Percentiles rank a stretch among this genome's conserved stretches.
Evolutionary conservation across 176 grass and related monocot genomes (phyloP).

Genomic region (Carex parvula): DNA sequence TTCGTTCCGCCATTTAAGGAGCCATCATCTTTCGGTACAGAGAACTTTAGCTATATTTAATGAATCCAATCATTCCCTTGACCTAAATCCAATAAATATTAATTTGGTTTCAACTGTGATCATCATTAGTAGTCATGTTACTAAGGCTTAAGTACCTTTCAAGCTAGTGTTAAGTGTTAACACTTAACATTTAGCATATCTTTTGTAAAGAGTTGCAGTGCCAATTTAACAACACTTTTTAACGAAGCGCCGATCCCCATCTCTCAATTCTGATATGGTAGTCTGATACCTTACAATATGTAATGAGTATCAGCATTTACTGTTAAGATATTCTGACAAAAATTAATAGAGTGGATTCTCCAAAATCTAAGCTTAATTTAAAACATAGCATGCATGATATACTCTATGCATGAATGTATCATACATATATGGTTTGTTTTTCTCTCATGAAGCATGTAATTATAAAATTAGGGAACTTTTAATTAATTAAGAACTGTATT

Average conservation of each 20-base stretch:
- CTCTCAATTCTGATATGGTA: background rate
- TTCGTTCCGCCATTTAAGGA: slow-evolving; percentile 20
- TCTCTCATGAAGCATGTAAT: background rate
- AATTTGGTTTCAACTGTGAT: background rate
- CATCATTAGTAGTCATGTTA: slow-evolving; percentile 17
- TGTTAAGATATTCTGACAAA: background rate
- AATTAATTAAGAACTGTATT: background rate
- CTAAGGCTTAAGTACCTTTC: background rate
- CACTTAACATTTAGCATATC: background rate
- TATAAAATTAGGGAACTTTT: background rate
- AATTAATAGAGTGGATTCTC: background rate
- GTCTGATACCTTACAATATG: background rate
- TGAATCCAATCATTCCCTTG: slow-evolving; percentile 21
- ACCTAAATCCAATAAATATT: slow-evolving; percentile 10
- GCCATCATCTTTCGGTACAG: slow-evolving; percentile 20
- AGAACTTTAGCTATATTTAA: background rate
- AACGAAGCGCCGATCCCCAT: no score
- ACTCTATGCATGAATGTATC: background rate
- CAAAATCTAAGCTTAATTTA: background rate
- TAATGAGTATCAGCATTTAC: background rate
- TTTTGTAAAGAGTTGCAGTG: background rate
- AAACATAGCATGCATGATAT: background rate
- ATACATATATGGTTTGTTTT: background rate
- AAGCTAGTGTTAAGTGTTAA: background rate
- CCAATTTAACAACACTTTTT: no score